These are phyloP conservation scores for Trichoderma aggressivum DNA, from an alignment of 2,329 filamentous ascomycete species.

Conservation along the genomic window DNA sequence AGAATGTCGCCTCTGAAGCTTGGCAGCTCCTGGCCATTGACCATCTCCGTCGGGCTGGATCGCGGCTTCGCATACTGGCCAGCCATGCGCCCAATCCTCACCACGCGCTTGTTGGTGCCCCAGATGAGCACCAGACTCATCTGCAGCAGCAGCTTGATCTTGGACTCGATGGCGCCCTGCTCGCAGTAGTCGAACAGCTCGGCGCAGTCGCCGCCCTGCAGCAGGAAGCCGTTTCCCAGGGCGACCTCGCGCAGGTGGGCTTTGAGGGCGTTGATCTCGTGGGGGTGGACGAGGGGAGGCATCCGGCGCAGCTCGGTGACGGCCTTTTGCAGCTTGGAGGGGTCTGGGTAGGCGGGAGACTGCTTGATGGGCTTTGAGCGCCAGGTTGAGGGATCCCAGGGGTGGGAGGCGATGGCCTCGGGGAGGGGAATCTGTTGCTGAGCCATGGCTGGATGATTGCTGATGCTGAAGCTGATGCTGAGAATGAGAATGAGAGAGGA, in stretches of 20 bases:
- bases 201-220: slow-evolving; percentile 95
- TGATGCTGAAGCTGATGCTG: too few relatives aligned
- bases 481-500: neutral
- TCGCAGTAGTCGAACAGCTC: slow-evolving; percentile 97
- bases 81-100: slow-evolving; percentile 92
- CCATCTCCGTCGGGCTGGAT: slow-evolving; percentile 79
- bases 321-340: slow-evolving; percentile 55
- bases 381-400: slow-evolving; percentile 67
- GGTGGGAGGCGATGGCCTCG: slow-evolving; percentile 9
- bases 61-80: slow-evolving; percentile 97
- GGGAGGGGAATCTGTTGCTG: neutral
- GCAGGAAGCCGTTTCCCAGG: slow-evolving; percentile 82
- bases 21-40: slow-evolving; percentile 76
- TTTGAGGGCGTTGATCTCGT: slow-evolving; percentile 78
- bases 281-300: slow-evolving; percentile 75
- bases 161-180: slow-evolving; percentile 83
- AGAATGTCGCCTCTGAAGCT: slow-evolving; percentile 95
- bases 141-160: slow-evolving; percentile 93
- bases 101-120: slow-evolving; percentile 76
- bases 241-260: slow-evolving; percentile 80
- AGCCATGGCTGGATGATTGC: slow-evolving; percentile 7
- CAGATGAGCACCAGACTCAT: slow-evolving; percentile 97
- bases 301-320: slow-evolving; percentile 63
- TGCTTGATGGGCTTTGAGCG: slow-evolving; percentile 76
- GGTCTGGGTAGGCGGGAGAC: slow-evolving; percentile 65